These are phyloP conservation scores for Talaromyces sp. DNA, from an alignment of 2,329 filamentous ascomycete species.

Conservation along the genomic window DNA sequence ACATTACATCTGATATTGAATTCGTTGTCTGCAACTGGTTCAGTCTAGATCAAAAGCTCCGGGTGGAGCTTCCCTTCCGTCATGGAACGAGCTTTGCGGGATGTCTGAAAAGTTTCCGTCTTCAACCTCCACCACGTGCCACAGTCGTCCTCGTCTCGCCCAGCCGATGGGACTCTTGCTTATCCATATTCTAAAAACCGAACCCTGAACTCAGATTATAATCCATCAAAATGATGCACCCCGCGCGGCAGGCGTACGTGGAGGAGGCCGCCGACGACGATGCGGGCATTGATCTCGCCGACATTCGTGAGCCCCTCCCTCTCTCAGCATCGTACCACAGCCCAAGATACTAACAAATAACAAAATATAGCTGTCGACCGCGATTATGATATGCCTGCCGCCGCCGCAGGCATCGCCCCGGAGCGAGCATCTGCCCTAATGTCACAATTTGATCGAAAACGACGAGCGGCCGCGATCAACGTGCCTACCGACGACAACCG, in stretches of 20 bases:
- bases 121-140: neutral
- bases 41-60: neutral
- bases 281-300: slow-evolving; percentile 58
- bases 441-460: slow-evolving; percentile 85
- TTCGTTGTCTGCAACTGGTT: neutral
- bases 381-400: slow-evolving; percentile 74
- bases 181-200: neutral
- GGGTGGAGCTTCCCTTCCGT: neutral
- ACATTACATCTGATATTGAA: neutral
- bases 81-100: neutral
- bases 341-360: slow-evolving; percentile 3
- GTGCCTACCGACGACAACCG: slow-evolving; percentile 91
- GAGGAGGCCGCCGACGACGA: slow-evolving; percentile 65
- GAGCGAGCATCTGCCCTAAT: slow-evolving; percentile 82
- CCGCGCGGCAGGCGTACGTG: slow-evolving; percentile 86
- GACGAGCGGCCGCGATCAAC: slow-evolving; percentile 78
- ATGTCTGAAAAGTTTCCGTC: neutral
- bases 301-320: slow-evolving; percentile 53
- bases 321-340: neutral
- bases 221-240: slow-evolving; percentile 61
- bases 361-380: slow-evolving; percentile 59
- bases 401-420: slow-evolving; percentile 62
- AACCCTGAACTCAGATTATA: neutral
- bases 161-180: neutral
- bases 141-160: neutral